These are phyloP conservation scores for Hydrangea macrophylla DNA, from an alignment of 148 eudicot genomes.

Conservation along the genomic window DNA sequence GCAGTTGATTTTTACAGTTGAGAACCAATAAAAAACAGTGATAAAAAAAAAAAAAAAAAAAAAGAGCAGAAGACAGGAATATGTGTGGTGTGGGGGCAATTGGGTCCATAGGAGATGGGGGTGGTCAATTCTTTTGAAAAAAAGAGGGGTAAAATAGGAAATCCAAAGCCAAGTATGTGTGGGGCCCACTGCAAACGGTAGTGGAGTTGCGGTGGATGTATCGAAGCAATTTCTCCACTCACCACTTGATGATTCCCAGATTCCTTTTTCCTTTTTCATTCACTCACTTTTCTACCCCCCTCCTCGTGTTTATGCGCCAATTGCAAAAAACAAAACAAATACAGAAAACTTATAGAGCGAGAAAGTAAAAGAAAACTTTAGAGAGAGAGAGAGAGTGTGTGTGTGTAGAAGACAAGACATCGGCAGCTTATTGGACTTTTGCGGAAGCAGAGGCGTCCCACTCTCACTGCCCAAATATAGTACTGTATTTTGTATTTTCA, in stretches of 20 bases:
- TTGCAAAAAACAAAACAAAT: background rate
- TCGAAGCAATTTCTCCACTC: background rate
- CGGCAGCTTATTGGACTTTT: slow-evolving; percentile 25
- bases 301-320: slow-evolving; percentile 9
- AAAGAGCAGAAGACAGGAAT: too few species aligned
- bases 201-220: background rate
- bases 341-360: too few species aligned
- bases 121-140: slow-evolving; percentile 9
- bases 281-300: slow-evolving; percentile 9
- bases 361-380: slow-evolving; percentile 5
- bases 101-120: background rate
- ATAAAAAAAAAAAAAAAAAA: too few species aligned
- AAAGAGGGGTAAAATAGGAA: slow-evolving; percentile 9
- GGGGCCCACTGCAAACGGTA: slow-evolving; percentile 8
- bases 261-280: slow-evolving; percentile 7
- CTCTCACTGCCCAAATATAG: slow-evolving; percentile 6
- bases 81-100: slow-evolving; percentile 1
- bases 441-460: slow-evolving; percentile 10
- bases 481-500: slow-evolving; percentile 5
- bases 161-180: background rate
- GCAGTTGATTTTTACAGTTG: too few species aligned
- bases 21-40: too few species aligned
- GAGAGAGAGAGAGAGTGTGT: slow-evolving; percentile 11
- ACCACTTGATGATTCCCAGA: slow-evolving; percentile 12
- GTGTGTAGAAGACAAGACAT: too few species aligned